Conservation (phyloP, 768 basidiomycete species). For the Suillus subalutaceus region DNA sequence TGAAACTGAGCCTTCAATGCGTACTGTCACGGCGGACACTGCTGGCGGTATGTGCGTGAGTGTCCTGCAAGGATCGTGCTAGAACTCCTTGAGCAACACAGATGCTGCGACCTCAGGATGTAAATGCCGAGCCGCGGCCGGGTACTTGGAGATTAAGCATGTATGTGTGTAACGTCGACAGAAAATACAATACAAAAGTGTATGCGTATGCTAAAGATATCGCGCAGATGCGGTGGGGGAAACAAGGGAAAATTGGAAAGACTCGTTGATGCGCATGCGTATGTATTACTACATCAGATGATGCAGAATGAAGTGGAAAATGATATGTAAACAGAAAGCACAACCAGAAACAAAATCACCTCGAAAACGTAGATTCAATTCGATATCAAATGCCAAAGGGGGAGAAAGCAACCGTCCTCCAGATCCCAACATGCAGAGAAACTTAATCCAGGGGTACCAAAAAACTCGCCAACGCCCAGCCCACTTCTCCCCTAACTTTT, state of each 20-base stretch:
- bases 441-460: slow-evolving; percentile 57
- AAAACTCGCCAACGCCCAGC: slow-evolving; percentile 86
- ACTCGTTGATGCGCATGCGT: background rate
- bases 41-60: too few relatives aligned
- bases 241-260: background rate
- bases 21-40: too few relatives aligned
- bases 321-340: background rate
- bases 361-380: background rate
- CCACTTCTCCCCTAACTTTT: slow-evolving; percentile 48
- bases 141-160: background rate
- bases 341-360: background rate
- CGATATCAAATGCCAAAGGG: background rate
- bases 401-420: background rate
- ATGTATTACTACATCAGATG: slow-evolving; percentile 5
- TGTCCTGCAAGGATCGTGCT: too few relatives aligned
- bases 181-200: background rate
- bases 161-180: background rate
- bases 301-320: background rate
- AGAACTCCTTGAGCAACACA: background rate
- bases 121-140: background rate
- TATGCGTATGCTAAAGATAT: background rate
- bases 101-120: background rate
- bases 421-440: background rate
- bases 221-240: background rate
- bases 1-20: too few relatives aligned